A percentile compares a stretch with the other conserved stretches of the same genome.
These are phyloP conservation scores for Entonaema liquescens DNA, from an alignment of 495 filamentous ascomycete species.

Conservation along the genomic window DNA sequence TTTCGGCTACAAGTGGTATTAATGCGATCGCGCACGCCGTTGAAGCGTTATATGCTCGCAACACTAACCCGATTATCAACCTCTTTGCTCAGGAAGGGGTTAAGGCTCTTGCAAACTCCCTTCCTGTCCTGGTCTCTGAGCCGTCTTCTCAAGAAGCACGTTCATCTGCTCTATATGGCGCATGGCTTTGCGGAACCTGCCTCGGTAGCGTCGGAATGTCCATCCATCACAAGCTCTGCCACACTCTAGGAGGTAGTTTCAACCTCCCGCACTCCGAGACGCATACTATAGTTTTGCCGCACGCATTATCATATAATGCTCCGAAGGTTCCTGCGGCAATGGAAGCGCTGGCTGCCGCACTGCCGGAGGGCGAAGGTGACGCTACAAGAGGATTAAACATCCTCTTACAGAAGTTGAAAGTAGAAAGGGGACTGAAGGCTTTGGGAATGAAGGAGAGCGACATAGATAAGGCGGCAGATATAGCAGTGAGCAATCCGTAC, in stretches of 20 bases:
- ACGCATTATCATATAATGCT: constrained; percentile 74
- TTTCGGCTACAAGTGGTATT: constrained; percentile 71
- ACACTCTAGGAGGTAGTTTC: constrained; percentile 73
- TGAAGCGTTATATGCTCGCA: constrained; percentile 72
- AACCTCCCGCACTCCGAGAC: constrained; percentile 76
- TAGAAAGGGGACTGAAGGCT: constrained; percentile 65
- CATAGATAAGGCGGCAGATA: constrained; percentile 71
- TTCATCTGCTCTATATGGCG: constrained; percentile 68
- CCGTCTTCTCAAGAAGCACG: constrained; percentile 61
- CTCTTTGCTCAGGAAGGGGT: constrained; percentile 67
- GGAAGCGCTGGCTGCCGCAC: constrained; percentile 62
- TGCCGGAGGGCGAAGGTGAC: constrained; percentile 65
- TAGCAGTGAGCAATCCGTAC: constrained; percentile 70
- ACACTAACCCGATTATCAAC: constrained; percentile 68
- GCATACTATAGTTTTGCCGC: constrained; percentile 72
- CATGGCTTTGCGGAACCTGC: constrained; percentile 72
- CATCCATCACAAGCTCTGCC: constrained; percentile 76
- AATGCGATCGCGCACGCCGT: constrained; percentile 77
- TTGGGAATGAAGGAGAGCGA: constrained; percentile 73
- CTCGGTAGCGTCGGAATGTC: constrained; percentile 74
- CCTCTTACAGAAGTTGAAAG: constrained; percentile 63
- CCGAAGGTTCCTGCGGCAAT: constrained; percentile 68
- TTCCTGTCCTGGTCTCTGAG: constrained; percentile 64
- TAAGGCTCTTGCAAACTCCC: constrained; percentile 60
- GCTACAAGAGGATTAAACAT: constrained; percentile 70